Evolutionary conservation across 208 protist genomes (phyloP).

Genomic region (Leishmania major): DNA sequence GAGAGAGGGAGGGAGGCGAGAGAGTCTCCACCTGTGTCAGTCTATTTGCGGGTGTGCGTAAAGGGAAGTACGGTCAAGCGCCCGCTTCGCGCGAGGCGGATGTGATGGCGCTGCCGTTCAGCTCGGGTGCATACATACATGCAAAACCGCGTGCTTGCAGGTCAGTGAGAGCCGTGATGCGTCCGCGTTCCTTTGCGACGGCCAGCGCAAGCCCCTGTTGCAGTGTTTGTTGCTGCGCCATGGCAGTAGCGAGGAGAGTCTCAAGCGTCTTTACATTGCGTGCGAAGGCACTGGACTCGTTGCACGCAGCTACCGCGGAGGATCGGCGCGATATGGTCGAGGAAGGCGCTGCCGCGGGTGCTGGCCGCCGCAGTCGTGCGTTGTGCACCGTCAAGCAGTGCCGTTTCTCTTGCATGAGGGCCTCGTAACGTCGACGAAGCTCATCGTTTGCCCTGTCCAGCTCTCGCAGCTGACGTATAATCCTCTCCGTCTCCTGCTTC

Average conservation of each 20-base stretch:
- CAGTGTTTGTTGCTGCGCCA: slow-evolving; percentile 10
- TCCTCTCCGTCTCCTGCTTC: not conserved
- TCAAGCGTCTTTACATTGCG: not conserved
- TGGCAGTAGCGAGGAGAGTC: not conserved
- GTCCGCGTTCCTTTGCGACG: slow-evolving; percentile 13
- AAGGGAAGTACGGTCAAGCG: not conserved
- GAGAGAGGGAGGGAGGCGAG: not conserved
- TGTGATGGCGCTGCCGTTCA: not conserved
- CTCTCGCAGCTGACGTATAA: slow-evolving; percentile 17
- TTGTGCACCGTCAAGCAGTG: slow-evolving; percentile 11
- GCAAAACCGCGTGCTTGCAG: slow-evolving; percentile 1
- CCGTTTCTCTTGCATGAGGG: slow-evolving; percentile 3
- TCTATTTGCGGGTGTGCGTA: not conserved
- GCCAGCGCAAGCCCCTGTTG: slow-evolving; percentile 5
- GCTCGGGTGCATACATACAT: not conserved
- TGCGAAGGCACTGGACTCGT: not conserved
- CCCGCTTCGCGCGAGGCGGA: not conserved
- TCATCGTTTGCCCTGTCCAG: slow-evolving; percentile 20
- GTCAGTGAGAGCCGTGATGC: slow-evolving; percentile 3
- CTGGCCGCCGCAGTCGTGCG: slow-evolving; percentile 18
- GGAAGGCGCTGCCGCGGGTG: not conserved
- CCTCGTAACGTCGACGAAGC: slow-evolving; percentile 11
- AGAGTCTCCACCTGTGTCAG: not conserved
- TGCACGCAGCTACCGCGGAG: not conserved
- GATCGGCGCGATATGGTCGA: not conserved